Base-by-base conservation (phyloP, 352 stramenopile species). In the Phytophthora hibernalis region DNA sequence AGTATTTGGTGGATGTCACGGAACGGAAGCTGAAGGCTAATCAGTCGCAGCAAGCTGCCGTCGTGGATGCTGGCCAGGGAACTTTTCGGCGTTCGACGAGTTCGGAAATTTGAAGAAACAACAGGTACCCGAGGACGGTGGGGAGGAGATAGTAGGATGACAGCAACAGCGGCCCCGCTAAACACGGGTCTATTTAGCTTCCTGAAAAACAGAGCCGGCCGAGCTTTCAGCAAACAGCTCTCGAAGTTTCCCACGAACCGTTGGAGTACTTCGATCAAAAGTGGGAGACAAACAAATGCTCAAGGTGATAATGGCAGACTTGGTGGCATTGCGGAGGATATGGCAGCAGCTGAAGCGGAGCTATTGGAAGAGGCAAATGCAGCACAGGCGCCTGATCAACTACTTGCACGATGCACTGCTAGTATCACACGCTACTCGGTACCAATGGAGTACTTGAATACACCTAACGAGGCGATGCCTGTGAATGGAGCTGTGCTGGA, bases 81-180 rank as follows among this genome's bases (percentile, higher is more conserved):
- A 83, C 21, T 89, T 83, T 59, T 91, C 85, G 5, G 73, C 74
- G 18, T 93, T 93, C 40, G 85, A 93, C 59, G 85, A 93, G 69
- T 93, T 91, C 62, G 85, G 85, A 10, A 93, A 93, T 56, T 73
- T 93, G 35, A 92, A 90, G 63, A 81, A 82, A 47, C 68, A 88
- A 20, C 22, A 70, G 26, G 48, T 70, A 47, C 47, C 52, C 9
- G 61, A 68, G 15, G 40, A 55, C 7, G 21, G 40, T 18, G 28
- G 55, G 7, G 48, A 30, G 55, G 43, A 26, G 57, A 57, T 8
- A 62, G 45, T 30, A 35, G 52, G 11, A 28, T 43, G 12, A 51
- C 53, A 30, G 49, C 50, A 10, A 53, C 65, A 30, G 28, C 61
- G 5, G 45, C 64, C 0, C 51, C 73, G 9, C 53, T 93, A n/a